A percentile compares a stretch with the other conserved stretches of the same genome.
phyloP scores from a whole-genome alignment of 2,329 filamentous ascomycete genomes.

The Metarhizium album region DNA sequence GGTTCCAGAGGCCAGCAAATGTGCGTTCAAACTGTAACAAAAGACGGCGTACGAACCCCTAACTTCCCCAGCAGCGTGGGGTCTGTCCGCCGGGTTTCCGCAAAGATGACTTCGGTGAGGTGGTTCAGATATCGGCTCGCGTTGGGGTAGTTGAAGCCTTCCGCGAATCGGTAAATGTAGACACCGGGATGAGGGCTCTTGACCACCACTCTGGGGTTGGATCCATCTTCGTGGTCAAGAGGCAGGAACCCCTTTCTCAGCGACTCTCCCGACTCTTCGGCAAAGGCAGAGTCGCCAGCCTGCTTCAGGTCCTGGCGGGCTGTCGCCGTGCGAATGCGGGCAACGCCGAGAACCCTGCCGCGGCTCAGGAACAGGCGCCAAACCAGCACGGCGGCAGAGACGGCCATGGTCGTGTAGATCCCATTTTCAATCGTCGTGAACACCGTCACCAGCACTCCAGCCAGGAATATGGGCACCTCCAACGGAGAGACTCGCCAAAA shows the following conservation, averaged over 20 bases:
- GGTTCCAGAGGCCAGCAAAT: not conserved
- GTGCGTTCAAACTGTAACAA: not conserved
- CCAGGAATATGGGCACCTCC: constrained; percentile 76
- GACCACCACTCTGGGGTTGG: constrained; percentile 36
- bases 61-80: constrained; percentile 32
- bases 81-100: constrained; percentile 34
- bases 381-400: constrained; percentile 60
- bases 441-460: constrained; percentile 71
- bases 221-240: constrained; percentile 37
- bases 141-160: constrained; percentile 48
- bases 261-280: constrained; percentile 35
- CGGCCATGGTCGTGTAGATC: constrained; percentile 68
- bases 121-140: constrained; percentile 39
- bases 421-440: constrained; percentile 77
- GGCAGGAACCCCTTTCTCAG: constrained; percentile 34
- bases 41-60: constrained; percentile 28
- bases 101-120: constrained; percentile 34
- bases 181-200: constrained; percentile 40
- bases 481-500: constrained; percentile 80
- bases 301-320: constrained; percentile 33
- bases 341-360: constrained; percentile 68
- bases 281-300: constrained; percentile 17
- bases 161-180: constrained; percentile 43
- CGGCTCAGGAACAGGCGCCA: constrained; percentile 70
- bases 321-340: constrained; percentile 73